Evolutionary conservation across 306 rosid species (phyloP).

Genomic region (Cucumis cinereus): DNA sequence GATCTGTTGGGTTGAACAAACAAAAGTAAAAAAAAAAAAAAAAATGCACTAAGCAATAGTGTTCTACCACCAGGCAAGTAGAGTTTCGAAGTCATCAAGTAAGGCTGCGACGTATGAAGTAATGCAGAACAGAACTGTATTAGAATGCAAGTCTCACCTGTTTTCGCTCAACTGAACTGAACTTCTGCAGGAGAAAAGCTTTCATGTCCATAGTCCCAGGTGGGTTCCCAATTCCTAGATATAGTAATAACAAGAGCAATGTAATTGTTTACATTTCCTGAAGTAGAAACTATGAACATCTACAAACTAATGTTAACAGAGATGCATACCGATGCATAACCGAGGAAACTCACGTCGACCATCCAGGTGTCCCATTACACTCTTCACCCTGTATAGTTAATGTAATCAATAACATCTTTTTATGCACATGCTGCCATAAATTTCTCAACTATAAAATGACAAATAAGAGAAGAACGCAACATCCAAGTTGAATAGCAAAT

Average conservation of each 20-base stretch:
- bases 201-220: constrained; percentile 77
- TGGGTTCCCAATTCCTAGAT: constrained; percentile 79
- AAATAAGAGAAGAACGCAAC: background rate
- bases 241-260: background rate
- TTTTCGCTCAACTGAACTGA: constrained; percentile 54
- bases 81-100: background rate
- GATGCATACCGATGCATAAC: constrained; percentile 58
- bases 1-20: constrained; percentile 32
- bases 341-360: constrained; percentile 76
- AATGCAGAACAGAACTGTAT: background rate
- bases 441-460: background rate
- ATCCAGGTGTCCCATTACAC: constrained; percentile 76
- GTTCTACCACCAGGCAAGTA: background rate
- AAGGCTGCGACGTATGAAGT: background rate
- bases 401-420: constrained; percentile 13
- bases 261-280: background rate
- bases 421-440: background rate
- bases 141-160: constrained; percentile 31
- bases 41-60: background rate
- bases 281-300: background rate
- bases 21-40: background rate
- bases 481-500: background rate
- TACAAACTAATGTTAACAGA: background rate
- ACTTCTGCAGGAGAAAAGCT: constrained; percentile 76
- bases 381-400: constrained; percentile 50